Percentiles rank a stretch among this genome's conserved stretches.
Conservation (phyloP, 768 basidiomycete genomes). For the Daedaleopsis sinensis region DNA sequence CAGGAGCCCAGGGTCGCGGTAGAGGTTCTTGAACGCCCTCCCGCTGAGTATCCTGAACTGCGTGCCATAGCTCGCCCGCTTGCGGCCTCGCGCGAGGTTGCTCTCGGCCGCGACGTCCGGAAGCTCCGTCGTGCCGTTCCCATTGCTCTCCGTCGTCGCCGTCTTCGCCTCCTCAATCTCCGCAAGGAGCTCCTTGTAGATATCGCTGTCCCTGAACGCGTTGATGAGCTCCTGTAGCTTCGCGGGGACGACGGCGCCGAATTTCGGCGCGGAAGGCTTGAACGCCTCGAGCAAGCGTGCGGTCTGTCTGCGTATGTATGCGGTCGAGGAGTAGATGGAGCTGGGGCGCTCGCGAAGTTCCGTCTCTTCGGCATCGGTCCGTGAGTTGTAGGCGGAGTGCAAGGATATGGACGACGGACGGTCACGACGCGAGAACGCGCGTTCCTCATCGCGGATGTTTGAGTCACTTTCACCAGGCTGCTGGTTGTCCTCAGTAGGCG, state of each 20-base stretch:
- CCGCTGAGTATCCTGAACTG: slow-evolving; percentile 96
- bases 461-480: slow-evolving; percentile 40
- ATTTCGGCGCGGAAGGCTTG: slow-evolving; percentile 35
- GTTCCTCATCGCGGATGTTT: slow-evolving; percentile 72
- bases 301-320: slow-evolving; percentile 69
- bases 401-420: slow-evolving; percentile 36
- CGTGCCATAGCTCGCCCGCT: slow-evolving; percentile 83
- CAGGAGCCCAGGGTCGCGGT: slow-evolving; percentile 91
- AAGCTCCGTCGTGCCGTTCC: slow-evolving; percentile 43
- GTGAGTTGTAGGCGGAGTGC: slow-evolving; percentile 36
- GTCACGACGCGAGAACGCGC: slow-evolving; percentile 41
- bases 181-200: slow-evolving; percentile 60
- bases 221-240: slow-evolving; percentile 74
- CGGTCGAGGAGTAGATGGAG: slow-evolving; percentile 45
- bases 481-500: slow-evolving; percentile 26
- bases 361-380: slow-evolving; percentile 46
- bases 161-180: slow-evolving; percentile 56
- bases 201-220: slow-evolving; percentile 66
- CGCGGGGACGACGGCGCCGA: slow-evolving; percentile 46
- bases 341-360: slow-evolving; percentile 53
- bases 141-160: slow-evolving; percentile 28
- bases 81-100: slow-evolving; percentile 64
- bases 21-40: slow-evolving; percentile 96
- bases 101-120: slow-evolving; percentile 75
- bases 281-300: slow-evolving; percentile 72